Conservation (phyloP, 164 flowering plant species). For the Echeveria elegans region DNA sequence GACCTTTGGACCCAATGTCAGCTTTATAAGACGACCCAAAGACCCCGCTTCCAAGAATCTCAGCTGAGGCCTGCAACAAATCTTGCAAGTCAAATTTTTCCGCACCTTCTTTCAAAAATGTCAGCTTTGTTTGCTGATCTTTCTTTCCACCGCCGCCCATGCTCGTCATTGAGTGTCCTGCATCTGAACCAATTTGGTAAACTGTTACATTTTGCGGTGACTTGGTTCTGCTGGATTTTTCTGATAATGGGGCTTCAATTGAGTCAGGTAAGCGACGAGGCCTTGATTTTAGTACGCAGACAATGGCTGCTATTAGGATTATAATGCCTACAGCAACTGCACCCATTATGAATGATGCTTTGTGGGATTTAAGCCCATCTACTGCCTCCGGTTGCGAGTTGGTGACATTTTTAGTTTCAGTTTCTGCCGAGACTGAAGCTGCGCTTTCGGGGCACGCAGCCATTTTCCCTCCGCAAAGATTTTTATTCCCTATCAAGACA, state of each 20-base stretch:
- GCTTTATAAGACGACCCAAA: slow-evolving; percentile 84
- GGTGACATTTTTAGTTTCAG: background rate
- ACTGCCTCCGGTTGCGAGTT: background rate
- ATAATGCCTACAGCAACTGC: background rate
- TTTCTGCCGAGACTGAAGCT: background rate
- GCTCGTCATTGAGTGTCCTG: slow-evolving; percentile 3
- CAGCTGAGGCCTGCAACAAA: slow-evolving; percentile 74
- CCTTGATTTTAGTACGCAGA: background rate
- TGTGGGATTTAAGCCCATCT: background rate
- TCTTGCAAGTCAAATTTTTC: slow-evolving; percentile 62
- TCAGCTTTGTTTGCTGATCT: slow-evolving; percentile 22
- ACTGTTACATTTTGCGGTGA: background rate
- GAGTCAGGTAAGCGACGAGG: background rate
- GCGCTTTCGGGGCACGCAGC: slow-evolving; percentile 2
- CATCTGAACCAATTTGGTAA: background rate
- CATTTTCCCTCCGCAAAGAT: slow-evolving; percentile 1
- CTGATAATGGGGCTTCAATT: background rate
- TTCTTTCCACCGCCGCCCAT: background rate
- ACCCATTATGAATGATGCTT: background rate
- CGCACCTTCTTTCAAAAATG: slow-evolving; percentile 44
- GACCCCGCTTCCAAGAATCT: slow-evolving; percentile 64
- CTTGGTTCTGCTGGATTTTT: background rate
- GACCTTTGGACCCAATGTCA: slow-evolving; percentile 29
- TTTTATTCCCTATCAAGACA: slow-evolving; percentile 2
- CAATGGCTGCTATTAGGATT: background rate